A percentile compares a stretch with the other conserved stretches of the same genome.
These are phyloP conservation scores for Fraxinus platypoda DNA, from an alignment of 305 asterid genomes.

Conservation along the genomic window DNA sequence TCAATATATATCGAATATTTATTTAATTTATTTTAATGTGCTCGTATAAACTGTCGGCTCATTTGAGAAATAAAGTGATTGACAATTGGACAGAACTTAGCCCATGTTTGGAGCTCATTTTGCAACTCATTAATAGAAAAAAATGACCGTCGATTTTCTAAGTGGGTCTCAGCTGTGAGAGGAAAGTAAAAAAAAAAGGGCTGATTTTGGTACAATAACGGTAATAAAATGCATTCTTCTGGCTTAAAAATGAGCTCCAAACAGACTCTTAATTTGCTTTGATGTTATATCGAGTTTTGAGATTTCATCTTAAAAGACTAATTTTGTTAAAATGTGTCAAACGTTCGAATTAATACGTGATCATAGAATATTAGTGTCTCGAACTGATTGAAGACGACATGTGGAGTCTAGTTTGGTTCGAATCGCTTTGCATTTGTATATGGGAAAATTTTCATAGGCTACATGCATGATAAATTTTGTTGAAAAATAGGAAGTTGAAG, in stretches of 20 bases:
- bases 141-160: too few species aligned
- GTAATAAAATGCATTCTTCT: too few species aligned
- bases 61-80: not conserved
- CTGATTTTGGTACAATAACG: too few species aligned
- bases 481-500: not conserved
- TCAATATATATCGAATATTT: not conserved
- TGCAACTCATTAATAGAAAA: too few species aligned
- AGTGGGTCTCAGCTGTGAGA: too few species aligned
- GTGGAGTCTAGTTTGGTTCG: not conserved
- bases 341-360: not conserved
- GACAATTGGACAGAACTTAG: too few species aligned
- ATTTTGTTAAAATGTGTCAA: not conserved
- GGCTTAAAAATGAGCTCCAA: too few species aligned
- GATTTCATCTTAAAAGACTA: not conserved
- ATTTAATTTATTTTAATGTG: not conserved
- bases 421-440: not conserved
- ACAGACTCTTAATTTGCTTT: too few species aligned
- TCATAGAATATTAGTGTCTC: not conserved
- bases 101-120: too few species aligned
- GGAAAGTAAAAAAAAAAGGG: too few species aligned
- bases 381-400: not conserved
- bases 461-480: not conserved
- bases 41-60: not conserved
- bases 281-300: not conserved
- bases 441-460: not conserved